Evolutionary conservation across 371 early-diverging fungal species (phyloP).

Genomic region (Apophysomyces variabilis): DNA sequence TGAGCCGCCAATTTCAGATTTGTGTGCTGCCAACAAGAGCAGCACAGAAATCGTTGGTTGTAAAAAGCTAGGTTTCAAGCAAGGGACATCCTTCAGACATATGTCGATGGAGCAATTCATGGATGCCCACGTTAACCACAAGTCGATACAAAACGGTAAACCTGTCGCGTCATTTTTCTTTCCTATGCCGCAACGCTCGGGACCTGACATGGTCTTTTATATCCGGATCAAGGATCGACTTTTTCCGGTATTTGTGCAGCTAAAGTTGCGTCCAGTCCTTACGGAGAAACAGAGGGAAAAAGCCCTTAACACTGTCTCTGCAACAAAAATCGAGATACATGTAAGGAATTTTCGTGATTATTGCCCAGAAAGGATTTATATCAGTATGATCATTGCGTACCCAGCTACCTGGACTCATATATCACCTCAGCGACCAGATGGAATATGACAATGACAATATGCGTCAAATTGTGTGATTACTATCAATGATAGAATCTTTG

Average conservation of each 20-base stretch:
- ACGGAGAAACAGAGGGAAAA: neutral
- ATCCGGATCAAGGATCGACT: neutral
- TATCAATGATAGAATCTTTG: neutral
- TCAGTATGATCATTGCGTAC: neutral
- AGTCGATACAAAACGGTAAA: neutral
- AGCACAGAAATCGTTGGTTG: too few species aligned
- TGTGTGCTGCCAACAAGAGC: too few species aligned
- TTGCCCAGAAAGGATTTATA: neutral
- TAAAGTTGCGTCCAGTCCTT: neutral
- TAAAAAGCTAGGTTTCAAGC: too few species aligned
- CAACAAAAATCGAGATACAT: neutral
- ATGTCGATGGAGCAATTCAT: conserved; percentile 7
- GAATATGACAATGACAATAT: neutral
- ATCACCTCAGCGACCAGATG: neutral
- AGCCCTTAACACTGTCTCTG: neutral
- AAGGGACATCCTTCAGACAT: neutral
- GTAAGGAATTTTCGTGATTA: neutral
- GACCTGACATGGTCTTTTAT: conserved; percentile 1
- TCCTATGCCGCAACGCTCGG: neutral
- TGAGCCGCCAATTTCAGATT: too few species aligned
- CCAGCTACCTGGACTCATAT: neutral
- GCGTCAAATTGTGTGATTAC: neutral
- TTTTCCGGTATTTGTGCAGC: neutral
- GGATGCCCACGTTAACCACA: neutral
- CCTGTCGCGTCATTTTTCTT: conserved; percentile 4